Evolutionary conservation across 2,329 filamentous ascomycete species (phyloP), one percentile per base, ranked within the genome.

Genomic region (Alternaria alternata): DNA sequence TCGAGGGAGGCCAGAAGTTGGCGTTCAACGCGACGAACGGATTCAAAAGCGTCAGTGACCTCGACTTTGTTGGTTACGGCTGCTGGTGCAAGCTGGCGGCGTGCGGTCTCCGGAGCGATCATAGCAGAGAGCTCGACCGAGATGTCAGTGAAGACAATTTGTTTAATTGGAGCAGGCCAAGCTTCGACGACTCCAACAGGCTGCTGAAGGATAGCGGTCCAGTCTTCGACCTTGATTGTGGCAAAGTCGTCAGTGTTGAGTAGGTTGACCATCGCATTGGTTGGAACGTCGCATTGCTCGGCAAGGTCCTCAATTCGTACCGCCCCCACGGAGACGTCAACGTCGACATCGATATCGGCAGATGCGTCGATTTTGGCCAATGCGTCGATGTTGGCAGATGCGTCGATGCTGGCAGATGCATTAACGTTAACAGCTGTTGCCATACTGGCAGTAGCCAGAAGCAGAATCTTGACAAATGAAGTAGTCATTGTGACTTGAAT

Each of bases 241-340:
- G 34, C 18, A 49, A 34, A 49, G 46, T 49, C 32, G 20, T 36
- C 20, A 6, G 46, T 49, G 46, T 49, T 49, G 14, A 49, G 46
- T 22, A 49, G 46, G 32, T 49, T 18, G 20, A 49, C 46, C 20
- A 49, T 36, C 14, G 46, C 46, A 30, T 38, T 12, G 3, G 20
- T 16, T 2, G 46, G 46, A 24, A 49, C 32, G 2, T 49, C 30
- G 36, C 46, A 22, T 38, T 49, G 18, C 32, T 49, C 32, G 20
- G 46, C 46, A 18, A 49, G 32, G 32, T 24, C 32, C 20, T 49
- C 46, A 24, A 49, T 36, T 20, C 28, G 46, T 4, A 26, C 18
- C 4, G 18, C 46, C 1, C n/a, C 30, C 20, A 49, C 20, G 20
- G 20, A 36, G 7, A 49, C 14, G 14, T 24, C 46, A 20, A 48